Evolutionary conservation across 23 red algal genomes (phyloP), one percentile per base, ranked within the genome.

Genomic region (Gracilaria domingensis): DNA sequence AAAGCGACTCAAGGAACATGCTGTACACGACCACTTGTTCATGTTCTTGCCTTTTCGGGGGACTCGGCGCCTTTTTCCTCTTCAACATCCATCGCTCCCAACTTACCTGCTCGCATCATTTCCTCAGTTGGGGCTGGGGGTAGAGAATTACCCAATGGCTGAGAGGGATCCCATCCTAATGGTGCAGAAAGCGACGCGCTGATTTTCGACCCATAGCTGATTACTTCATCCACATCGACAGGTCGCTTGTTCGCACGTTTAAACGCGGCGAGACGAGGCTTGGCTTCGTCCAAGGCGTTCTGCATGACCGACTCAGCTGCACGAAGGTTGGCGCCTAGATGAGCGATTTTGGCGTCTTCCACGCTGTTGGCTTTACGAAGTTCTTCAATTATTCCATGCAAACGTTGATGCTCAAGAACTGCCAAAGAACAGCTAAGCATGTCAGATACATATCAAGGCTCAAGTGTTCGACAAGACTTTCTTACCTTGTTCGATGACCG

Each of bases 191-290:
- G 64, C 39, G 89, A 84, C 8, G 89, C 89, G 36, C 79, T 84
- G 66, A 92, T 92, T 69, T 92, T 92, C 9, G 79, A 84, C 14
- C 89, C 89, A 65, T 84, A 92, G 35, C 89, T 84, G 48, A 92
- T 83, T 8, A 92, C 80, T 33, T 92, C 89, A 77, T 83, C 89
- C 11, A 84, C 89, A 65, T 92, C 89, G 4, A 92, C 64, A 24
- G 89, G 89, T 14, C 89, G 78, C 69, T 92, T 92, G 61, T 84
- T 84, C 28, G 89, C 89, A 39, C 78, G 59, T 54, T 83, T 74
- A 26, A 92, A 75, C 18, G 89, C 89, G 26, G 64, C 76, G 38
- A 92, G 38, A 36, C 89, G 77, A 21, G 89, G 89, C n/a, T 55
- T 74, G 21, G 89, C 89, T 28, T 75, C 89, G 33, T 92, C 89